Base-by-base conservation (phyloP, 1,139 yeast species). In the Magnusiomyces suaveolens region DNA sequence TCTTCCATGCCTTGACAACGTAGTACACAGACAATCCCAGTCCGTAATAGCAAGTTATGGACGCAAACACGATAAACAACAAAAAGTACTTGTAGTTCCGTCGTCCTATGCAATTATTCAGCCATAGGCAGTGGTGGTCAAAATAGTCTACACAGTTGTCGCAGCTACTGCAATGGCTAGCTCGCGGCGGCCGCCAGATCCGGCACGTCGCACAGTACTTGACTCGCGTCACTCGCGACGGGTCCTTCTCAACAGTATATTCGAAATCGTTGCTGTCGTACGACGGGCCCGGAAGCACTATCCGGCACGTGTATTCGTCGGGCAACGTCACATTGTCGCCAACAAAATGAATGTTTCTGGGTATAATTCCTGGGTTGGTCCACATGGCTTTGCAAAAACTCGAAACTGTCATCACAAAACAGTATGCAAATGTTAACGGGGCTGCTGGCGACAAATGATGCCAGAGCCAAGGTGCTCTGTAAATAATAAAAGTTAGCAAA, bases 111-210 rank as follows among this genome's bases (percentile, higher is more conserved):
- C 95, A 87, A 62, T 83, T 86, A 64, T 85, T 84, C 58, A 87
- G 68, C 90, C 92, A 87, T 8, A 79, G 68, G 65, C 95, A 87
- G 68, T 87, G 95, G 66, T 87, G 95, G 66, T 87, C 95, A 64
- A 79, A 82, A 38, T 59, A 51, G 39, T 64, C 66, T 25, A 46
- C 47, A 38, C 43, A 87, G 46, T 74, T 72, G 54, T 78, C 76
- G 66, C 95, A 87, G 3, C 72, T 71, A 1, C 86, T 77, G 64
- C 96, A 87, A 67, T 87, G 96, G 46, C 78, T 72, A 1, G 80
- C 66, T 55, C 95, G 68, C 1, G 90, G 88, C 1, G 92, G 89
- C 59, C 89, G 75, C 77, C 84, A 76, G 24, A 79, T 70, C 16
- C 77, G 69, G 66, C 96, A 87, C 0, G 92, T 81, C 2, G 71